Conservation (phyloP, 176 grass and related monocot species). For the Oryza nivara region DNA sequence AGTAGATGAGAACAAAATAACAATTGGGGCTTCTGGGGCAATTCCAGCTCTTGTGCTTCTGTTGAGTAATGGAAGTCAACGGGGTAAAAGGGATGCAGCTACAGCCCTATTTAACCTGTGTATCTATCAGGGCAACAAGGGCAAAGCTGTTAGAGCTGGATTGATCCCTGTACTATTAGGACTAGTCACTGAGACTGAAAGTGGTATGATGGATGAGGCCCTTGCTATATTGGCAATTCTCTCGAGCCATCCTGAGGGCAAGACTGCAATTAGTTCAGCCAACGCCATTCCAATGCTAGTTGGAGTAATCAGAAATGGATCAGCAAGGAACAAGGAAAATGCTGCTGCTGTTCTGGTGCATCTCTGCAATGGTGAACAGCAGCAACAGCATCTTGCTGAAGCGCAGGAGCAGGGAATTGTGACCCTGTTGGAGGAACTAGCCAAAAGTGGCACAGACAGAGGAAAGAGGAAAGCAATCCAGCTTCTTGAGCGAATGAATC, state of each 20-base stretch:
- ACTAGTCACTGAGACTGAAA: constrained; percentile 60
- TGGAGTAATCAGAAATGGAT: constrained; percentile 71
- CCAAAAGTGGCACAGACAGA: constrained; percentile 68
- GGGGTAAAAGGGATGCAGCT: constrained; percentile 87
- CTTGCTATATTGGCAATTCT: constrained; percentile 86
- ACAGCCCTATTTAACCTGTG: constrained; percentile 86
- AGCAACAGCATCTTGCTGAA: constrained; percentile 71
- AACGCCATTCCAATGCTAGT: constrained; percentile 72
- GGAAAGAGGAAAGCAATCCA: constrained; percentile 83
- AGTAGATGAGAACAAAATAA: constrained; percentile 89
- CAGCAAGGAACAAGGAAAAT: constrained; percentile 86
- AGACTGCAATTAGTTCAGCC: constrained; percentile 64
- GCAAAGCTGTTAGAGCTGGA: constrained; percentile 84
- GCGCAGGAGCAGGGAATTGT: constrained; percentile 72
- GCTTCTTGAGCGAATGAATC: constrained; percentile 69
- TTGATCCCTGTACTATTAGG: constrained; percentile 71
- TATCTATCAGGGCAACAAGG: constrained; percentile 94
- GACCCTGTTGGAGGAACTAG: constrained; percentile 69
- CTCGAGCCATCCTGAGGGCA: constrained; percentile 78
- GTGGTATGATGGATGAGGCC: constrained; percentile 76
- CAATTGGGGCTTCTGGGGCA: constrained; percentile 73
- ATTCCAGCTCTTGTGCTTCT: constrained; percentile 82
- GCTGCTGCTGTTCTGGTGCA: constrained; percentile 81
- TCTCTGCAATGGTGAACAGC: constrained; percentile 79
- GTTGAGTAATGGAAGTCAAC: constrained; percentile 71